These are phyloP conservation scores for Amanita rubescens DNA, from an alignment of 768 basidiomycete genomes.

Conservation along the genomic window DNA sequence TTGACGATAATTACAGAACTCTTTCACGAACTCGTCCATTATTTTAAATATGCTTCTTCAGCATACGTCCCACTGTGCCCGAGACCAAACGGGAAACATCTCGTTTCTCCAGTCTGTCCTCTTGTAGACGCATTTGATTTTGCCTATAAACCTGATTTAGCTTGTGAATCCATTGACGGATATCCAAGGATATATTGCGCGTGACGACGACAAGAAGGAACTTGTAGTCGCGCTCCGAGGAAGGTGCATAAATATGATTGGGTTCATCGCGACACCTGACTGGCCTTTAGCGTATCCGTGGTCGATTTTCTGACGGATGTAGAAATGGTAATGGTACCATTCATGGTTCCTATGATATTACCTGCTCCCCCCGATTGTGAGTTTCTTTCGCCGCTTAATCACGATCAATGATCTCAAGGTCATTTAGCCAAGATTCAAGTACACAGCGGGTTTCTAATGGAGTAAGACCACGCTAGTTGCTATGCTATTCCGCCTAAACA, in stretches of 20 bases:
- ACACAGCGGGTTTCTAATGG: slow-evolving; percentile 43
- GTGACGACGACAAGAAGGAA: slow-evolving; percentile 38
- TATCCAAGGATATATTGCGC: slow-evolving; percentile 43
- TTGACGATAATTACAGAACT: slow-evolving; percentile 20
- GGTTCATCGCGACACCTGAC: neutral
- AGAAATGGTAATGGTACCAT: slow-evolving; percentile 34
- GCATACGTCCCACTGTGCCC: slow-evolving; percentile 39
- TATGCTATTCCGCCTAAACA: neutral
- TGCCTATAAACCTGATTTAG: slow-evolving; percentile 17
- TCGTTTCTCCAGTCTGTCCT: slow-evolving; percentile 27
- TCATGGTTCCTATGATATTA: slow-evolving; percentile 36
- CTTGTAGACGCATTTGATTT: slow-evolving; percentile 1
- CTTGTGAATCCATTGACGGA: slow-evolving; percentile 35
- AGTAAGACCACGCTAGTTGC: slow-evolving; percentile 32
- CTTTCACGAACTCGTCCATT: slow-evolving; percentile 39
- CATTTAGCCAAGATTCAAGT: slow-evolving; percentile 21
- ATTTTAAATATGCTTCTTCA: slow-evolving; percentile 51
- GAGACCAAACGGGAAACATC: slow-evolving; percentile 40
- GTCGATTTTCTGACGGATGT: slow-evolving; percentile 36
- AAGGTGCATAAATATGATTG: slow-evolving; percentile 26
- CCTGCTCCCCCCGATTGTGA: slow-evolving; percentile 25
- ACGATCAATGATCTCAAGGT: slow-evolving; percentile 21
- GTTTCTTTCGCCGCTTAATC: neutral
- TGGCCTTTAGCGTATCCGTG: slow-evolving; percentile 29
- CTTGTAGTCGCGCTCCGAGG: slow-evolving; percentile 43